Evolutionary conservation across 352 stramenopile species (phyloP).

Genomic region (Phytophthora cryptogea): DNA sequence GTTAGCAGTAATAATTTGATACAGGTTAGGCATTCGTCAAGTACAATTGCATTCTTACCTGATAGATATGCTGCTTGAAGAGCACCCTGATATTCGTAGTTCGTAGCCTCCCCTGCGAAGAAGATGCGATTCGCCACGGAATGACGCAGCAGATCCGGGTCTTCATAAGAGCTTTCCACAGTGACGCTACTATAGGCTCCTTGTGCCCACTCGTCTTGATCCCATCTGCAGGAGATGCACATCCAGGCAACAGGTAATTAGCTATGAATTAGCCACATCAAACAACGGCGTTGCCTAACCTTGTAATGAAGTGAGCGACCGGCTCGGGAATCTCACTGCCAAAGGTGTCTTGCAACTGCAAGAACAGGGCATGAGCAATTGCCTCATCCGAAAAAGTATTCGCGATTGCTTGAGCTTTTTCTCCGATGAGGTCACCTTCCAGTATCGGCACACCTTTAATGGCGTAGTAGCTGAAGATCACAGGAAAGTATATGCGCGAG

Average conservation of each 20-base stretch:
- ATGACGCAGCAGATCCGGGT: slow-evolving; percentile 57
- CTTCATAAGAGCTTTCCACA: slow-evolving; percentile 53
- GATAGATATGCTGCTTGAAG: slow-evolving; percentile 74
- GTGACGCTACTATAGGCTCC: slow-evolving; percentile 71
- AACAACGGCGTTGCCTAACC: slow-evolving; percentile 21
- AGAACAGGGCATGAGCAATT: slow-evolving; percentile 42
- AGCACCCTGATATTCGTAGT: slow-evolving; percentile 68
- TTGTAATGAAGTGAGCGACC: slow-evolving; percentile 47
- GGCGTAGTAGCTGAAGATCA: slow-evolving; percentile 61
- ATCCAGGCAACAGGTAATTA: background rate
- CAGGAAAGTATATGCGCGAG: slow-evolving; percentile 45
- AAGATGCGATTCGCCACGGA: slow-evolving; percentile 44
- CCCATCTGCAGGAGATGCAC: slow-evolving; percentile 42
- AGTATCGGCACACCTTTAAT: slow-evolving; percentile 51
- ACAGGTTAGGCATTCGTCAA: background rate
- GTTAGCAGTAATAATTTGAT: no score
- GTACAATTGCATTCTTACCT: slow-evolving; percentile 17
- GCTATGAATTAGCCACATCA: background rate
- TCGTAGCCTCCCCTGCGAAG: slow-evolving; percentile 75
- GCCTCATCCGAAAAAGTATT: slow-evolving; percentile 36
- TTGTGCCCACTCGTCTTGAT: slow-evolving; percentile 50
- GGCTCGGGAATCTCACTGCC: slow-evolving; percentile 37
- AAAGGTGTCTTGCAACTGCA: slow-evolving; percentile 51
- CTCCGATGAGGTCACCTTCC: slow-evolving; percentile 57
- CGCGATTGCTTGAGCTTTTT: slow-evolving; percentile 38